Conservation (phyloP, 2,329 filamentous ascomycete genomes). For the Scytalidium sp. region DNA sequence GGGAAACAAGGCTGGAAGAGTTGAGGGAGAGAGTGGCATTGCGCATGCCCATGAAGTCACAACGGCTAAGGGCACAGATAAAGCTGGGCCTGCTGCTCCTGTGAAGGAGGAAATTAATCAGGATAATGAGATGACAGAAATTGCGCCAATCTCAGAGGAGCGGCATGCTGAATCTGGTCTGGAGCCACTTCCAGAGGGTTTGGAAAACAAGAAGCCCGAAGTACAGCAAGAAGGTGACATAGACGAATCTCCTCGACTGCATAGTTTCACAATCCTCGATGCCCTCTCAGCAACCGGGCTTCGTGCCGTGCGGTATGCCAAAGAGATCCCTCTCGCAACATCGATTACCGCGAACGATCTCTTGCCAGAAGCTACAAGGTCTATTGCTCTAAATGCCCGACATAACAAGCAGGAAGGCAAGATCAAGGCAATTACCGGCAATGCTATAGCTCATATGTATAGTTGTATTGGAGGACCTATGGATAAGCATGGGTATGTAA, state of each 20-base stretch:
- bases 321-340: constrained; percentile 83
- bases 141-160: background rate
- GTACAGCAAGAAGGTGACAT: background rate
- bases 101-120: background rate
- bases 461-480: constrained; percentile 48
- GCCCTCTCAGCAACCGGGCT: constrained; percentile 92
- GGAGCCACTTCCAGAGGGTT: constrained; percentile 14
- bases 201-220: constrained; percentile 16
- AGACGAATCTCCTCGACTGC: background rate
- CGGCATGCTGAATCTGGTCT: constrained; percentile 11
- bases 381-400: constrained; percentile 79
- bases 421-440: constrained; percentile 71
- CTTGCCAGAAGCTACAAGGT: constrained; percentile 69
- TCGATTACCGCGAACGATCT: constrained; percentile 88
- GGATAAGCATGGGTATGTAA: constrained; percentile 26
- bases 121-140: background rate
- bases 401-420: constrained; percentile 75
- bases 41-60: background rate
- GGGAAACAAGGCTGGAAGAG: constrained; percentile 30
- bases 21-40: constrained; percentile 10
- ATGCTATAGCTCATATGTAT: constrained; percentile 94
- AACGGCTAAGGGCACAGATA: background rate
- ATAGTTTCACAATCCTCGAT: constrained; percentile 80
- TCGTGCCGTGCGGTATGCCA: constrained; percentile 84
- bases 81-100: background rate